Base-by-base conservation (phyloP, 208 protist genomes). In the Trypanosoma platydactyli region DNA sequence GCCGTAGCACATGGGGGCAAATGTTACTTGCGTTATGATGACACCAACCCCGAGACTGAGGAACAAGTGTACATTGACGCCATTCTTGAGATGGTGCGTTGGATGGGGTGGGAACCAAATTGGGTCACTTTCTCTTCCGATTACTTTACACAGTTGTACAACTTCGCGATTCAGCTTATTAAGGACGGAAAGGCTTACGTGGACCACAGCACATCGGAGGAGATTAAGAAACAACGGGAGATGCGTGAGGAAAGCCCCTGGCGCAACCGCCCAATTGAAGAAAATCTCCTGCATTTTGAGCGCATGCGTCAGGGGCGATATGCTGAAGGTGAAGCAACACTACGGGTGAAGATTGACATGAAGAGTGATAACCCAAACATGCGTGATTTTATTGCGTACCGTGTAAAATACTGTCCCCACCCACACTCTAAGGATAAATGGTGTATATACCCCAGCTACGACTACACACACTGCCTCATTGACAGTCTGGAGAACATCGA, bases 371-470 rank as follows among this genome's bases (percentile, higher is more conserved):
- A 99, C 82, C 94, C 96, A 18, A 98, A 97, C 77, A 98, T 99
- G 97, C 89, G 98, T 57, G 99, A 99, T 78, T 94, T 98, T 49
- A 88, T 99, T 57, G 97, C 98, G 29, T 99, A 99, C 75, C 92
- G 99, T 62, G 98, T 99, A 64, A 99, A 99, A 78, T 99, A 96
- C 81, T 80, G 79, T 16, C 78, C 81, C 68, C 95, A 98, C 74
- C 97, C 96, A 30, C 92, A 97, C 78, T 80, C 88, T 33, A 97
- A 97, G 67, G 92, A 98, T 70, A 89, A 92, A 63, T 99, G 97
- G 97, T 99, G 97, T 78, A 97, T 99, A 70, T 99, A 99, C 80
- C 99, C 99, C 29, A 98, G 97, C 56, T 99, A 99, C 83, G 99
- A 99, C 86, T 99, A 96, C 78, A 98, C 98, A 33, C 98, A 99